Base-by-base conservation (phyloP, 192 early-diverging fungal genomes). In the Blastocladiella britannica region DNA sequence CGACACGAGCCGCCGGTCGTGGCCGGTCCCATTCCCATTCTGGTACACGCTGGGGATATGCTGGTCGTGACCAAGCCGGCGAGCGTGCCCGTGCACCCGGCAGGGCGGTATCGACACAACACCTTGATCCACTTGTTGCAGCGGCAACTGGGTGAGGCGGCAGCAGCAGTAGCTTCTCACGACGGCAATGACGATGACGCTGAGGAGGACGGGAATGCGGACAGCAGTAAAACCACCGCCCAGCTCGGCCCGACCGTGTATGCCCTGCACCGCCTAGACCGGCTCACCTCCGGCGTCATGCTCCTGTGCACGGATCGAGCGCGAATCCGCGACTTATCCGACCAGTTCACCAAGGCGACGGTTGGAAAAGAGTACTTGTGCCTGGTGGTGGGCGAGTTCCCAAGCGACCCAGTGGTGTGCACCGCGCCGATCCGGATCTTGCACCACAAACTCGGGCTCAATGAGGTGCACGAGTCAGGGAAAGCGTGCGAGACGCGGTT, bases 1-100 rank as follows among this genome's bases (percentile, higher is more conserved):
- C 81, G 94, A 0, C 94, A 97, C 65, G 94, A 97, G 67, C 94
- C 94, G 5, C 91, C 92, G 8, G 82, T 93, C 0, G 77, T 82
- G 2, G 73, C 72, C 18, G 51, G 70, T 25, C 55, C 71, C 3
- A 70, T 93, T 28, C 66, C 70, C 7, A 76, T 97, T 12, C 77
- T 94, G 0, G 52, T 68, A 26, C 53, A 70, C 18, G 63, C 75
- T 26, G 76, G 80, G 9, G 70, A 83, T 25, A 72, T 82, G 4
- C 57, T 84, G n/a, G 70, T 91, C 56, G 78, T 93, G 22, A 74
- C 88, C 65, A 97, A 97, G 67, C 94, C 94, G 2, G 78, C 75
- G 9, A 86, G 85, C 52, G 78, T 94, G 5, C 92, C 94, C 2
- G 89, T 90, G 23, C 74, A 80, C 51, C 77, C 76, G 18, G 80